Percentiles rank a stretch among this genome's conserved stretches.
phyloP scores from a whole-genome alignment of 306 rosid species.

The Trifolium pratense region DNA sequence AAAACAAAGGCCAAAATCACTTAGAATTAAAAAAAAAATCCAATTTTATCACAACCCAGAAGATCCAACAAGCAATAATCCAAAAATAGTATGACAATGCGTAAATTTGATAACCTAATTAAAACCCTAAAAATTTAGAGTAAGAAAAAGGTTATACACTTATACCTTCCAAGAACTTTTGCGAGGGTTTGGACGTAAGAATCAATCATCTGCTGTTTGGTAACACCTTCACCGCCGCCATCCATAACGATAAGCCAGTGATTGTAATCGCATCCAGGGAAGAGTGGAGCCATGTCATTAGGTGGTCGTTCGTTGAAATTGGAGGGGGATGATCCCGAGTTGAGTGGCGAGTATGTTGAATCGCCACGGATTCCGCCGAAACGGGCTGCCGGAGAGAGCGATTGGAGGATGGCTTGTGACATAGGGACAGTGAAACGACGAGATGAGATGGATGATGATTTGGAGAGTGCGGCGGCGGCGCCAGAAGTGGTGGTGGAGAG shows the following conservation, averaged over 20 bases:
- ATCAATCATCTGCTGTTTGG: slow-evolving; percentile 86
- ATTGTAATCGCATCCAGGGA: slow-evolving; percentile 93
- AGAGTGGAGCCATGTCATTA: slow-evolving; percentile 94
- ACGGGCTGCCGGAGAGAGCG: slow-evolving; percentile 36
- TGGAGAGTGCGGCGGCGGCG: background rate
- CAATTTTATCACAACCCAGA: background rate
- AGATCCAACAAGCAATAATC: background rate
- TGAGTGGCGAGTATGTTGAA: slow-evolving; percentile 80
- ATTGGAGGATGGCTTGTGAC: slow-evolving; percentile 46
- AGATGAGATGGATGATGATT: background rate
- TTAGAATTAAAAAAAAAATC: background rate
- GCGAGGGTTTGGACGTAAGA: slow-evolving; percentile 80
- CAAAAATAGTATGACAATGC: background rate
- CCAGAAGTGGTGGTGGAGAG: slow-evolving; percentile 30
- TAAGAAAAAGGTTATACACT: background rate
- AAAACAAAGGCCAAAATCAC: background rate
- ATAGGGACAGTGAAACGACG: slow-evolving; percentile 43
- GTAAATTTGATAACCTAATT: background rate
- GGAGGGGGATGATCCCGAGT: slow-evolving; percentile 60
- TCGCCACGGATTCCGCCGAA: slow-evolving; percentile 66
- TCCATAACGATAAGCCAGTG: slow-evolving; percentile 99
- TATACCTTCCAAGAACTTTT: slow-evolving; percentile 77
- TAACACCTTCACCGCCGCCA: slow-evolving; percentile 78
- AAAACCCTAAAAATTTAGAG: background rate
- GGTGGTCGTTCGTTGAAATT: slow-evolving; percentile 86